Evolutionary conservation across 208 protist species (phyloP).

Genomic region (Acanthamoeba healyi): DNA sequence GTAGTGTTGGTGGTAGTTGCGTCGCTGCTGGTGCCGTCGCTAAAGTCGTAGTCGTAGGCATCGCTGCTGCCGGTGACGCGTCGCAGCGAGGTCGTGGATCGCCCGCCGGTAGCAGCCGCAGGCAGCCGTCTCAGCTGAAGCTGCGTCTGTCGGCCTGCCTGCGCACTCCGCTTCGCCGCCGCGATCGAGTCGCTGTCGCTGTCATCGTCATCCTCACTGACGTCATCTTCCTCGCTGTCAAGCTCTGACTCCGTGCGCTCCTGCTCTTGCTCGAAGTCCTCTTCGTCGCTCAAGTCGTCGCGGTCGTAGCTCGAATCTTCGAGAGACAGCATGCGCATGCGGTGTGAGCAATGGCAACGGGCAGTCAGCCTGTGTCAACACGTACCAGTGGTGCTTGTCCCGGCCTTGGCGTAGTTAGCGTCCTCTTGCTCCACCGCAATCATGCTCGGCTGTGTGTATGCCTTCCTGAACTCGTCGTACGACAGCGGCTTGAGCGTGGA

Average conservation of each 20-base stretch:
- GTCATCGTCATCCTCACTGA: not conserved
- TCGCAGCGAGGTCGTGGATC: not conserved
- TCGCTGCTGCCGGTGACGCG: not conserved
- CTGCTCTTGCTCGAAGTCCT: constrained; percentile 45
- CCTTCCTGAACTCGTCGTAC: not conserved
- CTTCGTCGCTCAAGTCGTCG: too few species aligned
- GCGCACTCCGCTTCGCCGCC: not conserved
- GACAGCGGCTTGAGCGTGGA: constrained; percentile 26
- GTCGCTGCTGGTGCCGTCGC: not conserved
- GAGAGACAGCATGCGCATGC: too few species aligned
- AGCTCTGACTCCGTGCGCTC: not conserved
- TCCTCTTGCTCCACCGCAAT: constrained; percentile 10
- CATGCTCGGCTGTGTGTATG: constrained; percentile 44
- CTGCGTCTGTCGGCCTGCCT: not conserved
- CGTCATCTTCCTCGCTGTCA: not conserved
- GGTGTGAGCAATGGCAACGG: too few species aligned
- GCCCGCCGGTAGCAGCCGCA: too few species aligned
- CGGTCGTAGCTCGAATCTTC: constrained; percentile 18
- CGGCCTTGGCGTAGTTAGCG: not conserved
- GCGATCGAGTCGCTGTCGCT: not conserved
- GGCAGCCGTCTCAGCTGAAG: not conserved
- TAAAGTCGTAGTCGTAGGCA: not conserved
- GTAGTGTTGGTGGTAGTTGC: not conserved
- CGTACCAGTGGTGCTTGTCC: not conserved
- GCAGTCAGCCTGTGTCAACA: too few species aligned